These are phyloP conservation scores for Thelonectria discophora DNA, from an alignment of 2,329 filamentous ascomycete species.

Conservation along the genomic window DNA sequence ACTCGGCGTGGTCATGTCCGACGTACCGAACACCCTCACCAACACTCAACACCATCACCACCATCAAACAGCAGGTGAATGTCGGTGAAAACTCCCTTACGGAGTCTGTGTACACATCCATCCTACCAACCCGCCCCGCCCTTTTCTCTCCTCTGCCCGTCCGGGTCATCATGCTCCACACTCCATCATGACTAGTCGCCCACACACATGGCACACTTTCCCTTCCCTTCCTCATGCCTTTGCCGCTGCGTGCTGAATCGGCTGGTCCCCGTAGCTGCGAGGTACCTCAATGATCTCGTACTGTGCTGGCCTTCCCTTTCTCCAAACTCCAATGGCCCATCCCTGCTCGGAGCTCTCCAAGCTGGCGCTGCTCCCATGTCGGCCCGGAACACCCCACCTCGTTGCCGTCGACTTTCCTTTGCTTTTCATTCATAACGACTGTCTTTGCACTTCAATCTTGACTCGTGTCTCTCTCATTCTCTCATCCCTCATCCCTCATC, in stretches of 20 bases:
- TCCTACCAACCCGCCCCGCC: too few species aligned
- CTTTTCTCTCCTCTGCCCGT: constrained; percentile 9
- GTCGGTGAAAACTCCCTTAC: constrained; percentile 24
- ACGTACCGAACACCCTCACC: too few species aligned
- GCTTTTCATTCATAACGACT: constrained; percentile 19
- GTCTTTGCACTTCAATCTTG: constrained; percentile 6
- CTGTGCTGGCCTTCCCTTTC: constrained; percentile 11
- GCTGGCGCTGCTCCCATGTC: constrained; percentile 8
- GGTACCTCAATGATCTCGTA: constrained; percentile 22
- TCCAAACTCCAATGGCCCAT: neutral
- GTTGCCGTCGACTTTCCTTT: constrained; percentile 10
- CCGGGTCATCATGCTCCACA: constrained; percentile 16
- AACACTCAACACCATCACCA: neutral
- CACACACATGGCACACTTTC: neutral
- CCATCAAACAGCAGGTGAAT: constrained; percentile 13
- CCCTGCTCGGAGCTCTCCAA: neutral
- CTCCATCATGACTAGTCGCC: constrained; percentile 16
- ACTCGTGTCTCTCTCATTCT: neutral
- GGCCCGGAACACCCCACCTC: constrained; percentile 13
- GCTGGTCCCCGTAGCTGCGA: constrained; percentile 17
- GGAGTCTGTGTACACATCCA: too few species aligned
- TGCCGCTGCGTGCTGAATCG: constrained; percentile 9
- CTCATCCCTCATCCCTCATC: neutral
- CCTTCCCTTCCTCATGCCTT: constrained; percentile 8
- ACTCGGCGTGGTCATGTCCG: too few species aligned